Percentiles rank a stretch among this genome's conserved stretches.
These are phyloP conservation scores for Pleurotus pulmonarius DNA, from an alignment of 768 basidiomycete genomes.

Conservation along the genomic window DNA sequence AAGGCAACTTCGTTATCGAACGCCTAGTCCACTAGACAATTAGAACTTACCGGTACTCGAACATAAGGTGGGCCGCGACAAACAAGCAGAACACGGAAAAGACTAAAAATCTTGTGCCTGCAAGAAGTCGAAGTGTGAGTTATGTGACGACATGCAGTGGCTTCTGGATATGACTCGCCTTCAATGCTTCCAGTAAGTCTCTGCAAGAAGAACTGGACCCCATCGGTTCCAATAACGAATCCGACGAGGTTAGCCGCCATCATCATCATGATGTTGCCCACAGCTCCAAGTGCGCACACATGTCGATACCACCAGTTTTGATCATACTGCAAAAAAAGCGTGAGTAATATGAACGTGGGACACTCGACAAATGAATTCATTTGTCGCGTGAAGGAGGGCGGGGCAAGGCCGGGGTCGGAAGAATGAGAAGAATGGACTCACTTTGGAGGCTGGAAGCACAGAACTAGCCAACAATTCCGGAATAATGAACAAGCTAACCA, in stretches of 20 bases:
- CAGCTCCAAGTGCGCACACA: slow-evolving; percentile 75
- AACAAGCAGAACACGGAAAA: slow-evolving; percentile 65
- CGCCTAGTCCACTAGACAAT: neutral
- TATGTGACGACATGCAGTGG: neutral
- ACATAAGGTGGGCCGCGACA: slow-evolving; percentile 87
- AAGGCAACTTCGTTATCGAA: slow-evolving; percentile 5
- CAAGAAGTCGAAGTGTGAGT: slow-evolving; percentile 1
- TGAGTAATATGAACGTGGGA: slow-evolving; percentile 1
- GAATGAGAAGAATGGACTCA: slow-evolving; percentile 27
- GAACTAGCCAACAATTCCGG: slow-evolving; percentile 72
- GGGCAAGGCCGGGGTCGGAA: neutral
- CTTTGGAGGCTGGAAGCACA: slow-evolving; percentile 62
- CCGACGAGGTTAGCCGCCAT: slow-evolving; percentile 91
- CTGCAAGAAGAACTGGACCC: slow-evolving; percentile 59
- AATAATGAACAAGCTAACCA: slow-evolving; percentile 83
- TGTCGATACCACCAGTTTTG: slow-evolving; percentile 79
- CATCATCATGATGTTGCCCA: slow-evolving; percentile 85
- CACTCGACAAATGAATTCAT: slow-evolving; percentile 5
- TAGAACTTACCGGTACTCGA: slow-evolving; percentile 80
- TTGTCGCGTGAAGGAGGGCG: slow-evolving; percentile 1
- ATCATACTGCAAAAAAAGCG: slow-evolving; percentile 51
- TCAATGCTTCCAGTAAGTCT: slow-evolving; percentile 61
- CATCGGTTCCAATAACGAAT: slow-evolving; percentile 88
- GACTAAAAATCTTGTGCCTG: slow-evolving; percentile 66
- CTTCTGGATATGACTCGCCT: slow-evolving; percentile 35